These are phyloP conservation scores for Leucocoprinus birnbaumii DNA, from an alignment of 768 basidiomycete genomes.

Conservation along the genomic window DNA sequence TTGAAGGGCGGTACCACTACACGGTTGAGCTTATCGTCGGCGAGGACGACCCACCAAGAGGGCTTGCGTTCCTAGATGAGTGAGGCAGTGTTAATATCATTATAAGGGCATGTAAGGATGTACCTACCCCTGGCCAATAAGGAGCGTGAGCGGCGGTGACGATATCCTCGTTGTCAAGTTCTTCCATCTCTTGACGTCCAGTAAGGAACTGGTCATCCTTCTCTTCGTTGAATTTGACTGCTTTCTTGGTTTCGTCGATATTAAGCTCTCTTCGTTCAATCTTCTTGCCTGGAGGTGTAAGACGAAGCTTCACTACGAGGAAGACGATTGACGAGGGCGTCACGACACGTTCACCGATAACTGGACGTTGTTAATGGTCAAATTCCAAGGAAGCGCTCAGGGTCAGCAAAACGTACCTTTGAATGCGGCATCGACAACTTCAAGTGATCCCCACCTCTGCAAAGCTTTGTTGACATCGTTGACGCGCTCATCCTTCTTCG, in stretches of 20 bases:
- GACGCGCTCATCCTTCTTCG: slow-evolving; percentile 45
- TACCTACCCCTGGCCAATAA: slow-evolving; percentile 81
- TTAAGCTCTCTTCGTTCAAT: slow-evolving; percentile 36
- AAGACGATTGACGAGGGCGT: slow-evolving; percentile 88
- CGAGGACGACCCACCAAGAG: slow-evolving; percentile 89
- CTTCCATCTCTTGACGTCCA: slow-evolving; percentile 61
- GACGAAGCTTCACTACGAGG: slow-evolving; percentile 78
- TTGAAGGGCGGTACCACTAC: slow-evolving; percentile 86
- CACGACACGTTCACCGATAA: slow-evolving; percentile 87
- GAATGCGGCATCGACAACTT: slow-evolving; percentile 81
- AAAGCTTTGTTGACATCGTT: slow-evolving; percentile 62
- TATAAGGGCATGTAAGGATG: neutral
- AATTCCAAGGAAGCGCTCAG: too few relatives aligned
- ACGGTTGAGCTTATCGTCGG: slow-evolving; percentile 80
- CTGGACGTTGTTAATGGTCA: slow-evolving; percentile 33
- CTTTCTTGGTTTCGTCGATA: slow-evolving; percentile 45
- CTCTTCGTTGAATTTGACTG: slow-evolving; percentile 49
- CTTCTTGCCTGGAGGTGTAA: slow-evolving; percentile 50
- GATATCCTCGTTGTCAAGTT: slow-evolving; percentile 39
- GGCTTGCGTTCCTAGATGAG: slow-evolving; percentile 77
- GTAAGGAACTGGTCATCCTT: slow-evolving; percentile 71
- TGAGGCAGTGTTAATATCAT: neutral
- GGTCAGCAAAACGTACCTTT: slow-evolving; percentile 54
- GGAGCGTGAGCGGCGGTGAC: slow-evolving; percentile 82
- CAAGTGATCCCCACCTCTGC: slow-evolving; percentile 68